phyloP scores from a whole-genome alignment of 129 eudicot genomes.

The Flaveria robusta region DNA sequence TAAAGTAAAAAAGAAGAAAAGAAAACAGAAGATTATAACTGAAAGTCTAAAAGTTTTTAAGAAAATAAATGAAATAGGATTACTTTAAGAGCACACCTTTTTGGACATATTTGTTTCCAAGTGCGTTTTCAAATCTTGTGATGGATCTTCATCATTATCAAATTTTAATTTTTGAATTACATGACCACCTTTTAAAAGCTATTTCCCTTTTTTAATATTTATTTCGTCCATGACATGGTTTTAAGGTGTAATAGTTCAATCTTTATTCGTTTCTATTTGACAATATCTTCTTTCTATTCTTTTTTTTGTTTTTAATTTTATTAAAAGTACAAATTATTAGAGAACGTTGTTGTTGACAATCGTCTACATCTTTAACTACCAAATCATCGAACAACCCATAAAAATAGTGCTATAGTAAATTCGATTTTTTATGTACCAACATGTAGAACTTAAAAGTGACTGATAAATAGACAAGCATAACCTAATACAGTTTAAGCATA shows the following conservation, averaged over 20 bases:
- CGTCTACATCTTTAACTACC: not conserved
- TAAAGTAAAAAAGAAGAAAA: too few relatives aligned
- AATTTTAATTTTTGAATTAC: slow-evolving; percentile 22
- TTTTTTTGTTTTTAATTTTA: not conserved
- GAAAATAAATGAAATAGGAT: not conserved
- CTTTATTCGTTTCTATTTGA: not conserved
- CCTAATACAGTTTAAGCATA: too few relatives aligned
- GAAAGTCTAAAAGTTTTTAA: not conserved
- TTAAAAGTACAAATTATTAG: not conserved
- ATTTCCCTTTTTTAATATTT: slow-evolving; percentile 3
- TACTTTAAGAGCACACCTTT: slow-evolving; percentile 33
- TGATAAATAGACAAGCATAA: not conserved
- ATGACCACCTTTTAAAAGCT: slow-evolving; percentile 20
- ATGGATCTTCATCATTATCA: slow-evolving; percentile 37
- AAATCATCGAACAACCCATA: not conserved
- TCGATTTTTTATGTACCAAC: not conserved
- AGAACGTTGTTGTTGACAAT: not conserved
- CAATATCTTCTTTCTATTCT: not conserved
- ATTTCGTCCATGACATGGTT: not conserved
- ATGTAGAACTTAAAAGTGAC: not conserved
- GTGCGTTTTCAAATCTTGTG: slow-evolving; percentile 32
- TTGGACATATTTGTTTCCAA: slow-evolving; percentile 24
- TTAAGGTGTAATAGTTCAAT: not conserved
- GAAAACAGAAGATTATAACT: not conserved
- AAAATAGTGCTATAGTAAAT: not conserved